Percentiles rank a stretch among this genome's conserved stretches.
Evolutionary conservation across 2,329 filamentous ascomycete species (phyloP).

Genomic region (Neodidymelliopsis sp.): DNA sequence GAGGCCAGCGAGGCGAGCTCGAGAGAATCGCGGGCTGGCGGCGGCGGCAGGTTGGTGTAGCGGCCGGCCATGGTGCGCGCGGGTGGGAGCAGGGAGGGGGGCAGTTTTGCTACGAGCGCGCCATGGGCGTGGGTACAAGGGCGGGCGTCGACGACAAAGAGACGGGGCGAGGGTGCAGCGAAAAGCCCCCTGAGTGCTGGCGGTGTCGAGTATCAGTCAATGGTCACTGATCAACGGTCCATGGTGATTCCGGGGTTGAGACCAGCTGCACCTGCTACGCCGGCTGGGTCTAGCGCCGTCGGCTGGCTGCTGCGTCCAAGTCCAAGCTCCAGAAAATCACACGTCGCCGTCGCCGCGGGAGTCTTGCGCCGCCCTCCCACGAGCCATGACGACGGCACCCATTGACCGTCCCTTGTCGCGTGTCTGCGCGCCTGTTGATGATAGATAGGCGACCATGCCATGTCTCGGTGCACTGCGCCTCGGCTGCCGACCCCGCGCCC

Average conservation of each 20-base stretch:
- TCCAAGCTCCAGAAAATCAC: constrained; percentile 2
- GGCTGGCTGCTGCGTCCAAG: constrained; percentile 5
- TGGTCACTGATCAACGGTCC: too few species aligned
- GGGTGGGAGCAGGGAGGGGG: constrained; percentile 1
- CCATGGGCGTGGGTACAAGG: constrained; percentile 44
- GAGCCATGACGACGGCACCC: constrained; percentile 2
- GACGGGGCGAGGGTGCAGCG: not conserved
- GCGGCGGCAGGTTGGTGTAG: constrained; percentile 45
- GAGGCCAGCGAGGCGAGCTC: constrained; percentile 95
- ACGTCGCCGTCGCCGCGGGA: constrained; percentile 11
- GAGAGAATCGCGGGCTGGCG: constrained; percentile 81
- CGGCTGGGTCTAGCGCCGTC: constrained; percentile 1
- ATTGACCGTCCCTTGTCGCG: constrained; percentile 13
- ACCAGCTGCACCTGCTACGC: not conserved
- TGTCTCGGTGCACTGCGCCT: constrained; percentile 32
- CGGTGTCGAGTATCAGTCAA: too few species aligned
- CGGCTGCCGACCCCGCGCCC: constrained; percentile 33
- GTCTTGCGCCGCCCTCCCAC: not conserved
- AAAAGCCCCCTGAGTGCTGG: constrained; percentile 3
- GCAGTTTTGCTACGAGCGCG: constrained; percentile 17
- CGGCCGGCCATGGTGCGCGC: constrained; percentile 49
- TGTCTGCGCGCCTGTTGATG: constrained; percentile 25
- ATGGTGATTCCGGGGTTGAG: constrained; percentile 2
- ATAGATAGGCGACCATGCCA: constrained; percentile 47
- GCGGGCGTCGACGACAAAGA: not conserved